Evolutionary conservation across 371 early-diverging fungal species (phyloP).

Genomic region (Dichotomocladium elegans): DNA sequence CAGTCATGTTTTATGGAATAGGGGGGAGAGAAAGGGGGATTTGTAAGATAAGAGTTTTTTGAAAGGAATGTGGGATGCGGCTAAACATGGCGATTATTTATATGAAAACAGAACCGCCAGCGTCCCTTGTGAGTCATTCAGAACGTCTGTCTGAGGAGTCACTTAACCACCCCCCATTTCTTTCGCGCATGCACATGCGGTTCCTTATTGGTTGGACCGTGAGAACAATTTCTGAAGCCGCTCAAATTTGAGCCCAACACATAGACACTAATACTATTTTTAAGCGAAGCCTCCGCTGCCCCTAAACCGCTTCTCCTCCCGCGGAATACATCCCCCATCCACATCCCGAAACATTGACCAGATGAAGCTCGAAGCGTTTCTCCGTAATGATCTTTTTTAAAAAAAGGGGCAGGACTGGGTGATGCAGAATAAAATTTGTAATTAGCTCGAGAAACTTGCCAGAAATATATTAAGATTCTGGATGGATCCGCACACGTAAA

Average conservation of each 20-base stretch:
- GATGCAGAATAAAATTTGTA: too few species aligned
- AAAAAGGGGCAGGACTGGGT: too few species aligned
- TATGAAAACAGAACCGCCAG: slow-evolving; percentile 1
- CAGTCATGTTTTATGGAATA: slow-evolving; percentile 4
- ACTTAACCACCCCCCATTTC: background rate
- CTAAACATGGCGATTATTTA: background rate
- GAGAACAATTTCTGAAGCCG: slow-evolving; percentile 1
- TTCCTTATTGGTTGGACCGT: slow-evolving; percentile 1
- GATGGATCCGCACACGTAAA: too few species aligned
- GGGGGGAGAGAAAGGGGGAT: background rate
- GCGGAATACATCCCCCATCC: too few species aligned
- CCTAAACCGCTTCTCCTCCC: background rate
- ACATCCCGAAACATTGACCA: too few species aligned
- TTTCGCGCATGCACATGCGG: background rate
- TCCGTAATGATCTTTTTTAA: too few species aligned
- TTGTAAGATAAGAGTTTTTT: background rate
- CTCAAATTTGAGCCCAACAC: background rate
- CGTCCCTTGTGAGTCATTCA: slow-evolving; percentile 1
- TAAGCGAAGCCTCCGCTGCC: background rate
- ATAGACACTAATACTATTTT: background rate
- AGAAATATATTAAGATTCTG: too few species aligned
- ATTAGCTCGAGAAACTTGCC: too few species aligned
- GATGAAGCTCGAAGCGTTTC: too few species aligned
- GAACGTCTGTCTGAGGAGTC: background rate
- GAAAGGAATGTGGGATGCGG: background rate